Evolutionary conservation across 768 basidiomycete species (phyloP).

Genomic region (Suillus luteus): DNA sequence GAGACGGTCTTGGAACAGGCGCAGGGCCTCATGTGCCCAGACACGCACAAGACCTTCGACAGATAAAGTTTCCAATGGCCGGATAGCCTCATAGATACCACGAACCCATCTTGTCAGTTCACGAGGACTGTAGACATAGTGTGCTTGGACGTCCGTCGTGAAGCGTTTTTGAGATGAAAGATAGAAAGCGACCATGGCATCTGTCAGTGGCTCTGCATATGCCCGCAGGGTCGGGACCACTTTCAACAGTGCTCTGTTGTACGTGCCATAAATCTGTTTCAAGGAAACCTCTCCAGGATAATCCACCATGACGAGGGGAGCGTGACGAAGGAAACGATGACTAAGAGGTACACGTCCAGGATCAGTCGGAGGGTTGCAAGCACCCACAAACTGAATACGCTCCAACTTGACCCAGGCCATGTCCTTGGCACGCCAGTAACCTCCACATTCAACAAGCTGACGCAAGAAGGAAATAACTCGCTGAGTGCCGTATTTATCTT

Average conservation of each 20-base stretch:
- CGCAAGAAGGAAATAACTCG: constrained; percentile 98
- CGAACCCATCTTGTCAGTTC: constrained; percentile 97
- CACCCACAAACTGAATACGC: constrained; percentile 99
- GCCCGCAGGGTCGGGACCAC: constrained; percentile 92
- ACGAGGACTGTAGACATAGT: constrained; percentile 98
- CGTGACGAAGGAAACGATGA: constrained; percentile 96
- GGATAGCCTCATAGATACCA: constrained; percentile 96
- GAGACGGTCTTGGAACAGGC: constrained; percentile 96
- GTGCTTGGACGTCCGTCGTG: constrained; percentile 96
- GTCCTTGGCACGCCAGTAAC: constrained; percentile 93
- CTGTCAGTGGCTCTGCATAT: constrained; percentile 92
- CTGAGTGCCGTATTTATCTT: constrained; percentile 98
- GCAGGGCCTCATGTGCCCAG: constrained; percentile 97
- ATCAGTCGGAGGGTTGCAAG: constrained; percentile 98
- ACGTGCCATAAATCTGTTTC: constrained; percentile 98
- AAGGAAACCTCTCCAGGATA: constrained; percentile 97
- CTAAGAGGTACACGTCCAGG: constrained; percentile 98
- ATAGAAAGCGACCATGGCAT: constrained; percentile 97
- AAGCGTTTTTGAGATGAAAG: constrained; percentile 92
- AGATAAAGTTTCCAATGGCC: constrained; percentile 88
- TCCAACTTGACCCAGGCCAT: constrained; percentile 98
- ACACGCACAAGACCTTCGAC: constrained; percentile 95
- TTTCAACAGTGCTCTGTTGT: constrained; percentile 94
- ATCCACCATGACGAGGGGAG: constrained; percentile 98
- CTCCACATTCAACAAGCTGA: constrained; percentile 92